Evolutionary conservation across 192 early-diverging fungal species (phyloP), one percentile per base, ranked within the genome.

Genomic region (Entomortierella lignicola): DNA sequence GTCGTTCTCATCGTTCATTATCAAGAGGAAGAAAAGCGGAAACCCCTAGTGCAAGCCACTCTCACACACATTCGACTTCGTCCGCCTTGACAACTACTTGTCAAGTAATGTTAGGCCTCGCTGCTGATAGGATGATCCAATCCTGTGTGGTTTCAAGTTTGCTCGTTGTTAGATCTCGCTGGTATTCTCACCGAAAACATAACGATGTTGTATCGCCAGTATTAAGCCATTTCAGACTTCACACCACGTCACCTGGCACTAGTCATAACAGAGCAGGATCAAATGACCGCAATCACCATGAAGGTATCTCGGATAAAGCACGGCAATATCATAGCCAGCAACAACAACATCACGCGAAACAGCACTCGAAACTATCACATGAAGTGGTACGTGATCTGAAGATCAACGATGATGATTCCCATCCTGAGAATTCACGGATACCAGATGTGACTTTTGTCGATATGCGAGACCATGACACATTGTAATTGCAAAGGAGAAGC

Each of bases 81-180:
- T 10, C n/a, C 26, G 23, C 1, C 61, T n/a, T n/a, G 0, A 21
- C 55, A 29, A 74, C 72, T 32, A 77, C 72, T 13, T 77, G 72
- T 44, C 72, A 77, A 21, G 41, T 68, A 0, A 77, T 77, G 59
- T 26, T 77, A 20, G 72, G 72, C 12, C 13, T 77, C 17, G 60
- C 59, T 0, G 72, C 72, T 2, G 72, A 77, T 23, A 66, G 26
- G 47, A 60, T 77, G 60, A 63, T 77, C 18, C 72, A 77, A 21
- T 77, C 72, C 6, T 52, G 65, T 0, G 72, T 77, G 3, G 42
- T 62, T 10, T 77, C 64, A 0, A 68, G 65, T 63, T 10, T 77
- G 1, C 26, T 77, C 42, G 60, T 57, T 11, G 72, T 77, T 4
- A 53, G 65, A 13, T 77, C 72, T 1, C 59, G 72, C 2, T 77